These are phyloP conservation scores for Primulina huaijiensis DNA, from an alignment of 257 asterid genomes.

Conservation along the genomic window DNA sequence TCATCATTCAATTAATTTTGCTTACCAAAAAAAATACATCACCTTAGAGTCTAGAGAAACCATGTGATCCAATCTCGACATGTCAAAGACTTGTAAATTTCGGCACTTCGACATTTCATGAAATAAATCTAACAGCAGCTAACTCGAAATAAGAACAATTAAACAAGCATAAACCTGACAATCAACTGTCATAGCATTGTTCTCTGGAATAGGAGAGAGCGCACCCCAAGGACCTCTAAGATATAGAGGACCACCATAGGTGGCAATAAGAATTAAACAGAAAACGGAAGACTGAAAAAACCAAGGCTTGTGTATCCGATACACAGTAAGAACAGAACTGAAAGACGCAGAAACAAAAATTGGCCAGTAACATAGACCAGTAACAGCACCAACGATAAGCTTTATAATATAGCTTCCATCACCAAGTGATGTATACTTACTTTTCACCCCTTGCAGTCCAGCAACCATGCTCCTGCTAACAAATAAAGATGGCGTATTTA, in stretches of 20 bases:
- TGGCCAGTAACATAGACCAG: not conserved
- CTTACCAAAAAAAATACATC: not conserved
- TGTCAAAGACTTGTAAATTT: slow-evolving; percentile 2
- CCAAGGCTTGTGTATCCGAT: slow-evolving; percentile 13
- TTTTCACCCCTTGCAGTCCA: not conserved
- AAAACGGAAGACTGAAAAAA: not conserved
- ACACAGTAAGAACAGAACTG: not conserved
- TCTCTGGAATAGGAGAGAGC: slow-evolving; percentile 93
- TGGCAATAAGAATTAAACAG: slow-evolving; percentile 6
- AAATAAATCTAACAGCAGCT: slow-evolving; percentile 20
- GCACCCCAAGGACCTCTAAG: slow-evolving; percentile 93
- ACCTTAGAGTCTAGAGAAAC: not conserved
- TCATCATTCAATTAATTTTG: not conserved
- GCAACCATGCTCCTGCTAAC: not conserved
- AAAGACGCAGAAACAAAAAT: not conserved
- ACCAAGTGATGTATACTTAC: not conserved
- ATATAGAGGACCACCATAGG: too few relatives aligned
- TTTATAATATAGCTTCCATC: not conserved
- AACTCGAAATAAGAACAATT: slow-evolving; percentile 16
- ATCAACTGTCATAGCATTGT: slow-evolving; percentile 82
- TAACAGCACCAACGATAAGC: not conserved
- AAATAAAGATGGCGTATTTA: not conserved
- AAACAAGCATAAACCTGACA: slow-evolving; percentile 48
- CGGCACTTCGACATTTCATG: not conserved
- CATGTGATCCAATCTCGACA: slow-evolving; percentile 17